Base-by-base conservation (phyloP, 495 filamentous ascomycete genomes). In the Patellaria atrata region DNA sequence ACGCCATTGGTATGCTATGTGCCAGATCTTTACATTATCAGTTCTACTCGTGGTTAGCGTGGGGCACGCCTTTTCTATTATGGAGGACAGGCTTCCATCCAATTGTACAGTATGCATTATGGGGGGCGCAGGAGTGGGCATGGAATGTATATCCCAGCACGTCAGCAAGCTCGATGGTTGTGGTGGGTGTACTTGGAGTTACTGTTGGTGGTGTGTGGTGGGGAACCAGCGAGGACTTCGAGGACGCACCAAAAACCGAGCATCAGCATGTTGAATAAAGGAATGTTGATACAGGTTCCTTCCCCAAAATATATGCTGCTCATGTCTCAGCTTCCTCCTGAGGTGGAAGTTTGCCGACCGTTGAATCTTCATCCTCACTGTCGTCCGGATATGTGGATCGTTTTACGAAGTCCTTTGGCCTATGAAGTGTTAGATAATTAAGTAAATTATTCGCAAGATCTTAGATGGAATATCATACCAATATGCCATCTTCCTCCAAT, bases 141-240 rank as follows among this genome's bases (percentile, higher is more conserved):
- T 97, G 89, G 89, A 94, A 94, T 50, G 73, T 83, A 2, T 97
- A 77, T 57, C 89, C 89, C n/a, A 93, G 84, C 53, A 93, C 85
- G 17, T 59, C 75, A 33, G 40, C 50, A 29, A 96, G 87, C 55
- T 93, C 85, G 7, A 59, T 60, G 38, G 66, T 75, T 13, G 87
- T 93, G 20, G 80, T 94, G 8, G 67, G 64, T 7, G 69, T 71
- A 14, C 60, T 94, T 33, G 71, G 65, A 18, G 38, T 71, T 10
- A 76, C 75, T 33, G 77, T 89, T 3, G 59, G 63, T 7, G 63
- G 68, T 20, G 55, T 71, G 4, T 81, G 73, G 73, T 62, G 58
- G 52, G 77, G 77, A 8, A 65, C 67, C 27, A 56, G 62, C 22
- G 50, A 63, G 13, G 63, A 68, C 32, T 44, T 44, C 29, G 38